These are phyloP conservation scores for Ampelocalamus luodianensis DNA, from an alignment of 176 grass and related monocot species.

Conservation along the genomic window DNA sequence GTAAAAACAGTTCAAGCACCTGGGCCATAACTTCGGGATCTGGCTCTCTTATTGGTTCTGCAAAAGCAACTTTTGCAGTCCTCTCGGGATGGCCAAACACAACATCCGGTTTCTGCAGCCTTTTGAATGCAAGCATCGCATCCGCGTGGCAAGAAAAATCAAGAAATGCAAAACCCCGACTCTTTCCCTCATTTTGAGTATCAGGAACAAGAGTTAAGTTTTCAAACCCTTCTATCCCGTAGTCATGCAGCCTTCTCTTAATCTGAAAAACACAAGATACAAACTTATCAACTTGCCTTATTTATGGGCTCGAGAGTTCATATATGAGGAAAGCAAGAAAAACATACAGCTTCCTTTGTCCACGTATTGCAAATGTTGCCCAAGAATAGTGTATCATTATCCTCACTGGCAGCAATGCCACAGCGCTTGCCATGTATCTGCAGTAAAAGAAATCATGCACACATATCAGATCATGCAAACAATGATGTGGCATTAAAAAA, in stretches of 20 bases:
- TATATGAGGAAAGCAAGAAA: neutral
- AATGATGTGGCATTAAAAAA: neutral
- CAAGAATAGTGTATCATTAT: slow-evolving; percentile 79
- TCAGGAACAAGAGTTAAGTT: slow-evolving; percentile 60
- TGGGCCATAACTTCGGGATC: slow-evolving; percentile 77
- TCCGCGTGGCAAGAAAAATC: slow-evolving; percentile 60
- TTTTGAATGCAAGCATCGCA: slow-evolving; percentile 62
- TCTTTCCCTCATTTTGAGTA: slow-evolving; percentile 59
- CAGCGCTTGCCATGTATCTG: slow-evolving; percentile 72
- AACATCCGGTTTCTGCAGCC: slow-evolving; percentile 57
- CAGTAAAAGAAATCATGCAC: slow-evolving; percentile 3
- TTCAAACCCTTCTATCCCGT: slow-evolving; percentile 50
- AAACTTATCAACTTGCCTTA: neutral
- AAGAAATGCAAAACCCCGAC: slow-evolving; percentile 64
- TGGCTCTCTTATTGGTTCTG: slow-evolving; percentile 66
- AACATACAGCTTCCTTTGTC: slow-evolving; percentile 78
- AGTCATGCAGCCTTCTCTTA: slow-evolving; percentile 48
- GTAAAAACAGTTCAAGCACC: slow-evolving; percentile 24
- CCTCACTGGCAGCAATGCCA: slow-evolving; percentile 63
- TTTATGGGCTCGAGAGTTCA: neutral
- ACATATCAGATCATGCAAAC: neutral
- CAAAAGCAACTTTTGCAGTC: slow-evolving; percentile 64
- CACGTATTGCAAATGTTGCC: slow-evolving; percentile 87
- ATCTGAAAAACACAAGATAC: slow-evolving; percentile 37
- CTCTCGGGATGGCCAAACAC: slow-evolving; percentile 63